Evolutionary conservation across 164 flowering plant species (phyloP).

Genomic region (Euptelea pleiosperma): DNA sequence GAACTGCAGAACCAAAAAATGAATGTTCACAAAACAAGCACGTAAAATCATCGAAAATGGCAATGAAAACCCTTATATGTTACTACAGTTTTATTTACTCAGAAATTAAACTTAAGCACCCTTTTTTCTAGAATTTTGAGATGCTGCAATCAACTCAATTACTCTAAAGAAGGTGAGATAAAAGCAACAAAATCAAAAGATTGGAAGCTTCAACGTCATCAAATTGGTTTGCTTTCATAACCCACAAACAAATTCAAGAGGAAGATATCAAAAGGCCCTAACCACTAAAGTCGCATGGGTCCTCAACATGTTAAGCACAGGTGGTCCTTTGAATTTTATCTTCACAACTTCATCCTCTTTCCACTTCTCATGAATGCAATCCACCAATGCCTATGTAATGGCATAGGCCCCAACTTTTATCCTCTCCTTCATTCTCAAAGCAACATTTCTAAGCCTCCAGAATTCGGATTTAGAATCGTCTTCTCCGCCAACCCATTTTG

Average conservation of each 20-base stretch:
- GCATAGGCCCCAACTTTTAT: conserved; percentile 64
- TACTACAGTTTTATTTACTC: background rate
- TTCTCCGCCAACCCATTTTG: conserved; percentile 59
- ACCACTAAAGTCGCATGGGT: conserved; percentile 83
- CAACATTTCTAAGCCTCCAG: conserved; percentile 65
- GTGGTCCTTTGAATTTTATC: conserved; percentile 74
- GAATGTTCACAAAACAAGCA: background rate
- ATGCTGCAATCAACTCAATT: background rate
- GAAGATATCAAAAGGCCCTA: conserved; percentile 14
- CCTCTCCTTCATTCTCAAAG: conserved; percentile 77
- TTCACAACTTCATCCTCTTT: conserved; percentile 77
- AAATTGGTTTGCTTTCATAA: background rate
- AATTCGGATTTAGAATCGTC: conserved; percentile 61
- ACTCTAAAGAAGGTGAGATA: too few relatives aligned
- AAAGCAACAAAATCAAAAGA: background rate
- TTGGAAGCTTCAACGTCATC: background rate
- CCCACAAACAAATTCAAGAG: background rate
- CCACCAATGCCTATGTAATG: conserved; percentile 70
- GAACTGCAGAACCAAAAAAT: background rate
- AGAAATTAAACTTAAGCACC: background rate
- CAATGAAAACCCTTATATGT: background rate
- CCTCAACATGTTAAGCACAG: conserved; percentile 68
- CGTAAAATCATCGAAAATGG: background rate
- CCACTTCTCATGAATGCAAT: conserved; percentile 78
- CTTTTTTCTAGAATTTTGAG: too few relatives aligned